phyloP scores from a whole-genome alignment of 2,329 filamentous ascomycete genomes.

The Sarocladium strictum region DNA sequence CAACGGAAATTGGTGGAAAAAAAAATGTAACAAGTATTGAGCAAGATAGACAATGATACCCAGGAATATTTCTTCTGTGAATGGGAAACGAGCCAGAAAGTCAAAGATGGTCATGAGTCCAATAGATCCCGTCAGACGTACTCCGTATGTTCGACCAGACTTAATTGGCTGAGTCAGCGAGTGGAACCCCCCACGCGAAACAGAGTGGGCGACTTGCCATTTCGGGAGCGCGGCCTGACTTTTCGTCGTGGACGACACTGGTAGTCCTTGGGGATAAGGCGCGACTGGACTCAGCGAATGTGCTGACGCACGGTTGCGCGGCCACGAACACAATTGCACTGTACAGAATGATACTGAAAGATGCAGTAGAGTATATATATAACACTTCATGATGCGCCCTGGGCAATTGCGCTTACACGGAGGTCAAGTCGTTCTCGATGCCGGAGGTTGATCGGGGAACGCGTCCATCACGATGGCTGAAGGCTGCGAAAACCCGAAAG shows the following conservation, averaged over 20 bases:
- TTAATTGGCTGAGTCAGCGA: background rate
- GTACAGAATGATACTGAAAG: background rate
- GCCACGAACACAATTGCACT: background rate
- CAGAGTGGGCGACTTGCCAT: background rate
- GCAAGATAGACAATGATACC: constrained; percentile 5
- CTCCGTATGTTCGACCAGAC: too few relatives aligned
- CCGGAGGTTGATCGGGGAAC: background rate
- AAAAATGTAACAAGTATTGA: background rate
- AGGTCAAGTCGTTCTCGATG: background rate
- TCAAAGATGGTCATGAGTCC: too few relatives aligned
- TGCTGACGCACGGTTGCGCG: background rate
- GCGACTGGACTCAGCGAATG: background rate
- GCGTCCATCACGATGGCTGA: too few relatives aligned
- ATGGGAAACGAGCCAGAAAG: too few relatives aligned
- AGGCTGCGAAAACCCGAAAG: too few relatives aligned
- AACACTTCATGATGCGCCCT: background rate
- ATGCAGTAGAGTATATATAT: background rate
- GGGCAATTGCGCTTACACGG: background rate
- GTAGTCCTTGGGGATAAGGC: background rate
- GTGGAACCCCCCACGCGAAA: constrained; percentile 1
- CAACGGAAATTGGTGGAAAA: background rate
- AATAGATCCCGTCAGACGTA: too few relatives aligned
- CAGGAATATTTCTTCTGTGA: constrained; percentile 6
- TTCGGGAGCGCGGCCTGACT: background rate
- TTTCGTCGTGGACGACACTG: background rate